Conservation (phyloP, 371 early-diverging fungal genomes). For the Conidiobolus incongruus region DNA sequence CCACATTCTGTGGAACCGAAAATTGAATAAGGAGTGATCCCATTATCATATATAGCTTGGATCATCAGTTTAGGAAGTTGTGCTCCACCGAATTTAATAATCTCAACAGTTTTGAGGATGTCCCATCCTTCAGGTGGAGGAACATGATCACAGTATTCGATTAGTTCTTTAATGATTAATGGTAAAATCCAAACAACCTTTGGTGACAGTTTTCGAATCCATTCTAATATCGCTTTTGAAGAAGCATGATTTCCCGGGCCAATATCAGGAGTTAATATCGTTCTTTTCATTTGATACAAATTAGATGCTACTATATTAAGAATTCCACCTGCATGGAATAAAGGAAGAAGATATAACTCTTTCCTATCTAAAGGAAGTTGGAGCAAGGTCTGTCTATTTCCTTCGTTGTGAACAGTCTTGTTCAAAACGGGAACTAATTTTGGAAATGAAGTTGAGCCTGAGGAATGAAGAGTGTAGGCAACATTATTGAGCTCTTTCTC, state of each 20-base stretch:
- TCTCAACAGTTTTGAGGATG: background rate
- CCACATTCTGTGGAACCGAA: constrained; percentile 1
- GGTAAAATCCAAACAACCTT: background rate
- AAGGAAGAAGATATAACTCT: background rate
- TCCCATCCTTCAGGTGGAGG: background rate
- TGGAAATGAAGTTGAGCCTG: constrained; percentile 1
- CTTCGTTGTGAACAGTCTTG: background rate
- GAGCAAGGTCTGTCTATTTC: background rate
- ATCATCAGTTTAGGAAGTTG: background rate
- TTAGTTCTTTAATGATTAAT: background rate
- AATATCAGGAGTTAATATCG: no score
- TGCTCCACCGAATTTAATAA: background rate
- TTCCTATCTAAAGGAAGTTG: background rate
- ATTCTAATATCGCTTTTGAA: background rate
- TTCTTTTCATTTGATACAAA: no score
- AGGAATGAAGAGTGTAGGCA: background rate
- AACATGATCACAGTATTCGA: no score
- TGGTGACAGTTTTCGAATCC: background rate
- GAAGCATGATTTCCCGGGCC: background rate
- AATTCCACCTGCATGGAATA: background rate
- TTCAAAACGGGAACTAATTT: background rate
- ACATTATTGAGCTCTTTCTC: background rate
- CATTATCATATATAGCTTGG: background rate
- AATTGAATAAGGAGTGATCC: background rate
- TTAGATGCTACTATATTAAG: background rate